Evolutionary conservation across 495 filamentous ascomycete genomes (phyloP).

Genomic region (Daldinia childiae): DNA sequence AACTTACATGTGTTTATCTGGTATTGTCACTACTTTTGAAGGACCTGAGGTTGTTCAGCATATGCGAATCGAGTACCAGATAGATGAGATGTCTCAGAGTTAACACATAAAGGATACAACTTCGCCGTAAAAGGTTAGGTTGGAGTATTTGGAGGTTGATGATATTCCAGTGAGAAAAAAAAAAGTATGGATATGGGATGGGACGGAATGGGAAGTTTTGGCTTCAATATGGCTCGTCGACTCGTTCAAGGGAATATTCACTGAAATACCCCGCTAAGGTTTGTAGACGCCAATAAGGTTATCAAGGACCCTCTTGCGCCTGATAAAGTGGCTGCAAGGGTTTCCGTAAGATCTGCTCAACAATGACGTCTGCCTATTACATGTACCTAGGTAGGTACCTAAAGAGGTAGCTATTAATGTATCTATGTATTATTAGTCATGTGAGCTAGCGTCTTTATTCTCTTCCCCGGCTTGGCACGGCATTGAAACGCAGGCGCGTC

Average conservation of each 20-base stretch:
- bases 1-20: constrained; percentile 14
- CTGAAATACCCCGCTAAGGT: constrained; percentile 14
- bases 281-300: constrained; percentile 22
- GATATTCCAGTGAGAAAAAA: neutral
- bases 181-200: neutral
- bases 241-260: neutral
- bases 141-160: neutral
- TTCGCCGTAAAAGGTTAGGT: neutral
- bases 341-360: constrained; percentile 26
- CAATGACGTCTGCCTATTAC: constrained; percentile 30
- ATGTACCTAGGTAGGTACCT: neutral
- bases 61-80: constrained; percentile 7
- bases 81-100: neutral
- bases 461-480: constrained; percentile 20
- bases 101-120: neutral
- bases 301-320: constrained; percentile 3
- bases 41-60: neutral
- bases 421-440: constrained; percentile 26
- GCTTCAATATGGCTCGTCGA: neutral
- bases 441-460: constrained; percentile 29
- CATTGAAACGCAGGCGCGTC: constrained; percentile 31
- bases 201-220: neutral
- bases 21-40: neutral
- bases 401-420: neutral
- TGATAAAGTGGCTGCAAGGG: constrained; percentile 34